Percentiles rank a stretch among this genome's conserved stretches.
Evolutionary conservation across 2,329 filamentous ascomycete species (phyloP).

Genomic region (Aureobasidium sp.): DNA sequence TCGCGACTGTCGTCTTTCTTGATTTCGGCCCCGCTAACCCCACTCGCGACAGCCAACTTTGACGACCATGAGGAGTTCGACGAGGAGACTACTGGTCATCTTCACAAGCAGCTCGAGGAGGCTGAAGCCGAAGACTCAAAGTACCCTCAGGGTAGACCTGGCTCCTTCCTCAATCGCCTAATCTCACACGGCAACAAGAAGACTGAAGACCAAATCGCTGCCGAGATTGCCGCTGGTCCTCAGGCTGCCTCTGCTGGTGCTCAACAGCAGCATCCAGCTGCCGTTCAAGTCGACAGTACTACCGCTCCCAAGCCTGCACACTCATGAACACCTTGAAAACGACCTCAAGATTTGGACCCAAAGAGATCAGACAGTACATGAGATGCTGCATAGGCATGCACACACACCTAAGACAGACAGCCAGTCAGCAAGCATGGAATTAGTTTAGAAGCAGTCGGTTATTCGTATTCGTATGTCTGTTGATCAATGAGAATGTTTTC

Average conservation of each 20-base stretch:
- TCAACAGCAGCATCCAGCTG: background rate
- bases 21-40: slow-evolving; percentile 1
- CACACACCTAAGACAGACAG: slow-evolving; percentile 1
- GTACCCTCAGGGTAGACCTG: slow-evolving; percentile 27
- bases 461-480: slow-evolving; percentile 8
- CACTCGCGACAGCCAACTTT: slow-evolving; percentile 17
- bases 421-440: background rate
- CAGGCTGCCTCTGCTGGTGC: background rate
- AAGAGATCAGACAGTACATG: background rate
- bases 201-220: slow-evolving; percentile 31
- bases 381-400: background rate
- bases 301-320: slow-evolving; percentile 12
- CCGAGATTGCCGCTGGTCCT: slow-evolving; percentile 6
- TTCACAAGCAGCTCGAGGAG: slow-evolving; percentile 30
- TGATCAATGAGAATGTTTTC: background rate
- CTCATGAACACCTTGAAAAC: slow-evolving; percentile 2
- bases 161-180: slow-evolving; percentile 32
- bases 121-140: slow-evolving; percentile 27
- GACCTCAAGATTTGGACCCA: background rate
- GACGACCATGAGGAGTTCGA: slow-evolving; percentile 30
- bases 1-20: background rate
- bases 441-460: slow-evolving; percentile 8
- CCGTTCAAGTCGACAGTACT: background rate
- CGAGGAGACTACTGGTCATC: slow-evolving; percentile 32
- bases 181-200: slow-evolving; percentile 35